Evolutionary conservation across 2,329 filamentous ascomycete genomes (phyloP).

Genomic region (Plectosphaerella sp.): DNA sequence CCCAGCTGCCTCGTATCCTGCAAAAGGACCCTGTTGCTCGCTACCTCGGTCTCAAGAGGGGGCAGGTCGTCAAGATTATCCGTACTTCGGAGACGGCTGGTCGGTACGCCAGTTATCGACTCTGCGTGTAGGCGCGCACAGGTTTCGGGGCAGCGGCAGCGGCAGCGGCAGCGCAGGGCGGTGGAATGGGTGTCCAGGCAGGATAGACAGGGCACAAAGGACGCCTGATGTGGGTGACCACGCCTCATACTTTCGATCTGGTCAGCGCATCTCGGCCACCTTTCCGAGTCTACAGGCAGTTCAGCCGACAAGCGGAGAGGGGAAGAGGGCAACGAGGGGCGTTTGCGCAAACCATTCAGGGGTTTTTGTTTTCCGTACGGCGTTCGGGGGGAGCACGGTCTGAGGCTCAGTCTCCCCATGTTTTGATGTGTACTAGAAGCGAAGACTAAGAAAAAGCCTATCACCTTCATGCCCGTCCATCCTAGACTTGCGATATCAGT

Average conservation of each 20-base stretch:
- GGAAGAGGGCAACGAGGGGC: background rate
- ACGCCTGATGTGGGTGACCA: background rate
- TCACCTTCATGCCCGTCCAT: slow-evolving; percentile 10
- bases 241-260: background rate
- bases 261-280: too few species aligned
- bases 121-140: slow-evolving; percentile 48
- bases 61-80: slow-evolving; percentile 98
- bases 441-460: slow-evolving; percentile 7
- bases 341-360: background rate
- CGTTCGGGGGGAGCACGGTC: slow-evolving; percentile 1
- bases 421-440: slow-evolving; percentile 2
- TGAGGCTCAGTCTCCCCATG: background rate
- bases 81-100: slow-evolving; percentile 92
- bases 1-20: slow-evolving; percentile 88
- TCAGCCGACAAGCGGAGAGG: too few species aligned
- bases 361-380: background rate
- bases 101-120: slow-evolving; percentile 89
- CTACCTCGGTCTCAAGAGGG: slow-evolving; percentile 84
- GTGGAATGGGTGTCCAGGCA: too few species aligned
- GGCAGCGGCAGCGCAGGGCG: background rate
- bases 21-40: slow-evolving; percentile 87
- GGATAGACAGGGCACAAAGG: background rate
- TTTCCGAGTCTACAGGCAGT: too few species aligned
- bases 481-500: background rate
- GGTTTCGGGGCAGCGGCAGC: background rate